Percentiles rank a stretch among this genome's conserved stretches.
Evolutionary conservation across 2,329 filamentous ascomycete species (phyloP).

Genomic region (Cadophora sp.): DNA sequence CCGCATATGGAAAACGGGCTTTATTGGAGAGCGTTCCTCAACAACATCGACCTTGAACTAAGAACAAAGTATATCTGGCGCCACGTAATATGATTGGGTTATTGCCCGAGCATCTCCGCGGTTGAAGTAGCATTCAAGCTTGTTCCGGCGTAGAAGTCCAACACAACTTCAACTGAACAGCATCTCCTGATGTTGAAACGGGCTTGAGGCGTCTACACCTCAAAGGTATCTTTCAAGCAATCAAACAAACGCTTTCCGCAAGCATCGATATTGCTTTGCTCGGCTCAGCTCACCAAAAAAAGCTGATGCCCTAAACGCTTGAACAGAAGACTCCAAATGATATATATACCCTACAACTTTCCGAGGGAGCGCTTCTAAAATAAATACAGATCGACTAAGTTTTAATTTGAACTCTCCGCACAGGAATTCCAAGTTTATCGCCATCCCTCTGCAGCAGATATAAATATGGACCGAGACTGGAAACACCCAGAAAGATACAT

Average conservation of each 20-base stretch:
- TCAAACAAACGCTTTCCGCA: background rate
- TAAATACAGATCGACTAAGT: background rate
- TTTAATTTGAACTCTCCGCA: background rate
- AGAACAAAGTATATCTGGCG: background rate
- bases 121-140: too few relatives aligned
- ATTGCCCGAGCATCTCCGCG: too few relatives aligned
- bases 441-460: background rate
- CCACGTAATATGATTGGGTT: too few relatives aligned
- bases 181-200: too few relatives aligned
- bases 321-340: background rate
- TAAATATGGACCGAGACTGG: conserved; percentile 8
- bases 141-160: too few relatives aligned
- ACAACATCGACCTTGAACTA: background rate
- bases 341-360: background rate
- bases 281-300: too few relatives aligned
- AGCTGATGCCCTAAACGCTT: background rate
- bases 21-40: background rate
- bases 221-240: too few relatives aligned
- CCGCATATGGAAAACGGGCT: background rate
- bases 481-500: conserved; percentile 21
- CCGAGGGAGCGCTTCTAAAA: background rate
- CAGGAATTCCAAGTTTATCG: background rate
- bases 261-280: too few relatives aligned
- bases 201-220: too few relatives aligned
- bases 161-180: too few relatives aligned